These are phyloP conservation scores for Alternaria sp. DNA, from an alignment of 2,329 filamentous ascomycete genomes.

Conservation along the genomic window DNA sequence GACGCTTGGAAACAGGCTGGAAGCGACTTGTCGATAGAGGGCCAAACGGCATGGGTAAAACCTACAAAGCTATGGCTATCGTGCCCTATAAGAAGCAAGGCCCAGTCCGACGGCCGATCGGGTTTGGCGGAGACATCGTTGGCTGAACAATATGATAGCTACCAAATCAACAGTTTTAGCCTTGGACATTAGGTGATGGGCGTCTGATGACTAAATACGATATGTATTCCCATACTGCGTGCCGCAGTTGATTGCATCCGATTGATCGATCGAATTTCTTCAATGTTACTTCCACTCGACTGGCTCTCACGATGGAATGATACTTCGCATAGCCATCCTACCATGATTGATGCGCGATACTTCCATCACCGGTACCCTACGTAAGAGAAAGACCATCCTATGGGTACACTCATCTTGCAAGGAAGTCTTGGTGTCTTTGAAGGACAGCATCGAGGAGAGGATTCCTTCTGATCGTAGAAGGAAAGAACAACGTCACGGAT, in stretches of 20 bases:
- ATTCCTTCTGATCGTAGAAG: not conserved
- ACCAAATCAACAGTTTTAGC: not conserved
- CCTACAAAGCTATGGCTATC: slow-evolving; percentile 93
- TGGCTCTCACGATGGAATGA: not conserved
- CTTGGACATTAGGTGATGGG: not conserved
- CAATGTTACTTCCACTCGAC: not conserved
- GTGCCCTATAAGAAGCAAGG: slow-evolving; percentile 69
- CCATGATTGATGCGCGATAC: not conserved
- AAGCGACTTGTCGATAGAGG: slow-evolving; percentile 82
- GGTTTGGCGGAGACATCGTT: slow-evolving; percentile 77
- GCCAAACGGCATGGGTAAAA: slow-evolving; percentile 86
- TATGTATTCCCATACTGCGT: not conserved
- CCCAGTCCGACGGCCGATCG: slow-evolving; percentile 78
- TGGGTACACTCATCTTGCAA: not conserved
- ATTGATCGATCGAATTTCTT: not conserved
- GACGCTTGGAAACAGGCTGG: slow-evolving; percentile 74
- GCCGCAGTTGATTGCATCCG: not conserved
- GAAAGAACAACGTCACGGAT: not conserved
- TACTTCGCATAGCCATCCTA: not conserved
- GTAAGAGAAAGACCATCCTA: not conserved
- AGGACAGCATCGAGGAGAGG: not conserved
- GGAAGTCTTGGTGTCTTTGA: not conserved
- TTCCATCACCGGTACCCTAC: not conserved
- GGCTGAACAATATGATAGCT: not conserved
- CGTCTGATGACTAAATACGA: not conserved